Evolutionary conservation across 2,329 filamentous ascomycete genomes (phyloP), one percentile per base, ranked within the genome.

Genomic region (Botrytis cinerea): DNA sequence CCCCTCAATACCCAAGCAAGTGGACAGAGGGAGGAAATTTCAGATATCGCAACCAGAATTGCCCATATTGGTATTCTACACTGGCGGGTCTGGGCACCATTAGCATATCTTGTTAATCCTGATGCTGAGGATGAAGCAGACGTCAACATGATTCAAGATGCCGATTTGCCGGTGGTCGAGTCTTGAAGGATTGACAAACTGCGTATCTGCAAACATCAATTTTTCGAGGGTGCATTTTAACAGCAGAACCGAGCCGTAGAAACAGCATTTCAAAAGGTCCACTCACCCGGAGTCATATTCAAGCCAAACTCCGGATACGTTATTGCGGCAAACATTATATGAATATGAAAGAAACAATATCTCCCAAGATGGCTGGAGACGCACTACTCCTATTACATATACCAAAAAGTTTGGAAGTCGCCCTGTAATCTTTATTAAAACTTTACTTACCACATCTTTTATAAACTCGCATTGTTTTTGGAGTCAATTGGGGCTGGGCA

Each of bases 11-110:
- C 57, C 22, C 74, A 72, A 32, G 20, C 22, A 4, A 73, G 28
- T 57, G 75, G 72, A 9, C 54, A 71, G 20, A 80, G 79, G 48
- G 78, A 79, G 8, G 78, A 80, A 35, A 76, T 92, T 54, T 86
- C 87, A 61, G 91, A 94, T 74, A 89, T 97, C 81, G 90, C 93
- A 1, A 91, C 90, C 62, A 90, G 93, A 63, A 86, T 97, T 69
- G 91, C 93, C 9, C 95, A 98, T 80, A 89, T 98, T 62, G 90
- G 93, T 22, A 87, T 96, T 9, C 84, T 98, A 38, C 94, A 98
- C 82, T 98, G 95, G 94, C 88, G 93, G 67, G 92, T 97, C 4
- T 98, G 95, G 94, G 88, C 89, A 1, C 88, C 89, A 2, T 85
- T 97, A 71, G 89, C 92, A 20, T 97, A 97, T 80, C 77, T 81